Evolutionary conservation across 495 filamentous ascomycete species (phyloP).

Genomic region (Podospora tetraspora): DNA sequence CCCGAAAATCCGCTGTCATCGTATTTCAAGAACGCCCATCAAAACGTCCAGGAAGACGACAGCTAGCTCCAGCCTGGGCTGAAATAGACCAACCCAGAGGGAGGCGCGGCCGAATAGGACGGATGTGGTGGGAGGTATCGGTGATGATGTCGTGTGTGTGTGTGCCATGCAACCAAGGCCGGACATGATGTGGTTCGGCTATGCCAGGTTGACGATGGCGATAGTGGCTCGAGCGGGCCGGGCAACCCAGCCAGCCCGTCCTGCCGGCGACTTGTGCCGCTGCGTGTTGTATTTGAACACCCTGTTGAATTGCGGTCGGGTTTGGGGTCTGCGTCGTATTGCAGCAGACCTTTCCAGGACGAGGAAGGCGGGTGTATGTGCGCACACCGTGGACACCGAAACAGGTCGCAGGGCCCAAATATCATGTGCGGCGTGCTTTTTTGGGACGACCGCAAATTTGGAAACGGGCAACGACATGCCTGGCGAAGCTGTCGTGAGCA

Average conservation of each 20-base stretch:
- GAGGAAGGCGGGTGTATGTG: background rate
- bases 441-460: slow-evolving; percentile 2
- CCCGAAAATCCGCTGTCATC: background rate
- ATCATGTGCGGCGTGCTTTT: slow-evolving; percentile 27
- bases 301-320: background rate
- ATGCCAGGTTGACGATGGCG: background rate
- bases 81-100: background rate
- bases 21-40: background rate
- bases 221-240: background rate
- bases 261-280: background rate
- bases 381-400: slow-evolving; percentile 18
- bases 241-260: background rate
- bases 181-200: background rate
- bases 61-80: background rate
- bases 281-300: background rate
- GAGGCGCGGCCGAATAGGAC: background rate
- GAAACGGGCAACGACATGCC: slow-evolving; percentile 8
- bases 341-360: slow-evolving; percentile 7
- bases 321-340: slow-evolving; percentile 7
- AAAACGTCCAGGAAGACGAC: background rate
- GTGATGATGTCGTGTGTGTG: background rate
- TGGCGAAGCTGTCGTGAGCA: background rate
- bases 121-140: background rate
- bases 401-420: slow-evolving; percentile 23
- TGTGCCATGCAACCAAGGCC: background rate